Evolutionary conservation across 169 alveolate genomes (phyloP).

Genomic region (Babesia ovata): DNA sequence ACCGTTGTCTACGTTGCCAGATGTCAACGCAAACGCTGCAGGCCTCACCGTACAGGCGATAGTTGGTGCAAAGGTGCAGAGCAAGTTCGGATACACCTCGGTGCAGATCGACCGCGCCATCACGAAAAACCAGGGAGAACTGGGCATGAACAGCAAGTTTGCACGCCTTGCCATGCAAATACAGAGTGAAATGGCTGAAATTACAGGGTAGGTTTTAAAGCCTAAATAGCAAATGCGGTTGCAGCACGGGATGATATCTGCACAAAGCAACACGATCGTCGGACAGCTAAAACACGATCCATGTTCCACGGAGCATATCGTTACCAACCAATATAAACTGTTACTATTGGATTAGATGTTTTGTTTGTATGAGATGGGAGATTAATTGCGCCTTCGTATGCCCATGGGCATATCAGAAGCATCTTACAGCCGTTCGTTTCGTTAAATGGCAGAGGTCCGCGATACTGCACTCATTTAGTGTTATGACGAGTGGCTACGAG

Average conservation of each 20-base stretch:
- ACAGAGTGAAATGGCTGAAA: conserved; percentile 79
- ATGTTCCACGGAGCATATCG: too few species aligned
- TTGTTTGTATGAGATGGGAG: too few species aligned
- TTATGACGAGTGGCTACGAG: too few species aligned
- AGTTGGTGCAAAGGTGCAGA: conserved; percentile 84
- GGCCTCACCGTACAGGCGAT: conserved; percentile 81
- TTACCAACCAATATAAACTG: too few species aligned
- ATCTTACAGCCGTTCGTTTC: too few species aligned
- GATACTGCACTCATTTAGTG: too few species aligned
- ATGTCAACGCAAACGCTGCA: conserved; percentile 75
- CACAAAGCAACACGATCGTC: too few species aligned
- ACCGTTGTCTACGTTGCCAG: conserved; percentile 64
- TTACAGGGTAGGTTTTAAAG: conserved; percentile 65
- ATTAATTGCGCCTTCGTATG: too few species aligned
- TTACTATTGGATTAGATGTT: too few species aligned
- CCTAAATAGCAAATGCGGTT: background rate
- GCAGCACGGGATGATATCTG: background rate
- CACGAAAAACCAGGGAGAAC: conserved; percentile 74
- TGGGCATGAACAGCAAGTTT: conserved; percentile 67
- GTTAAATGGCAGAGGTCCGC: too few species aligned
- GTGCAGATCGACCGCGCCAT: conserved; percentile 82
- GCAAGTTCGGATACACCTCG: conserved; percentile 79
- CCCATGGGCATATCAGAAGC: too few species aligned
- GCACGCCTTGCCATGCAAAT: conserved; percentile 77
- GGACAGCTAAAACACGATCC: too few species aligned